Conservation (phyloP, 192 early-diverging fungal genomes). For the Umbelopsis isabellina region DNA sequence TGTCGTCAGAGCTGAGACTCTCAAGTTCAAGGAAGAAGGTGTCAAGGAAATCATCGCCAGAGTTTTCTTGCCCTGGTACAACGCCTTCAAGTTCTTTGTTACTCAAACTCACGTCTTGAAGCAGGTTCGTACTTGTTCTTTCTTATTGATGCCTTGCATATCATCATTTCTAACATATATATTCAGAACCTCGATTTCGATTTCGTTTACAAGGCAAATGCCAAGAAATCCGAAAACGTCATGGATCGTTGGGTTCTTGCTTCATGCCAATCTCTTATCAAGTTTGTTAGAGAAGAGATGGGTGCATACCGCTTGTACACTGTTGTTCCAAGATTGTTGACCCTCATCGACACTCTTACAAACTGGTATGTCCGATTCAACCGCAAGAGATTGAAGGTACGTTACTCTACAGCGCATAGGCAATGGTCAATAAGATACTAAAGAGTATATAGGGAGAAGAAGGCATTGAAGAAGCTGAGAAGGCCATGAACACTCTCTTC, state of each 20-base stretch:
- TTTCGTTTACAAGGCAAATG: conserved; percentile 78
- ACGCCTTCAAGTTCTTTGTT: conserved; percentile 95
- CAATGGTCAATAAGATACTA: neutral
- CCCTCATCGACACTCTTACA: conserved; percentile 91
- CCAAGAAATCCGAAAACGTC: conserved; percentile 79
- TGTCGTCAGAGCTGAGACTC: conserved; percentile 93
- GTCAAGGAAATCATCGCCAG: conserved; percentile 94
- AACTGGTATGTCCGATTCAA: conserved; percentile 99
- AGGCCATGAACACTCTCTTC: conserved; percentile 92
- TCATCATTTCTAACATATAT: neutral
- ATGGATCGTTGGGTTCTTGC: conserved; percentile 99
- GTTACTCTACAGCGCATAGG: neutral
- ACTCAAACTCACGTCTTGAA: conserved; percentile 88
- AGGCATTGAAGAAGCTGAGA: conserved; percentile 81
- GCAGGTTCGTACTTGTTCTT: conserved; percentile 56
- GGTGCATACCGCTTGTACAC: conserved; percentile 95
- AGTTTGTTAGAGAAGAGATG: conserved; percentile 95
- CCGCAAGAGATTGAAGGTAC: conserved; percentile 87
- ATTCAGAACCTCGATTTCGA: conserved; percentile 65
- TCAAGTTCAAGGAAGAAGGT: conserved; percentile 96
- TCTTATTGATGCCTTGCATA: neutral
- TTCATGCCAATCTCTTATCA: conserved; percentile 89
- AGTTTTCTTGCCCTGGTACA: conserved; percentile 99
- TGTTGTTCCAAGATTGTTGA: conserved; percentile 90
- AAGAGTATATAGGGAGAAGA: conserved; percentile 70